Evolutionary conservation across 306 rosid genomes (phyloP).

Genomic region (Begonia loranthoides): DNA sequence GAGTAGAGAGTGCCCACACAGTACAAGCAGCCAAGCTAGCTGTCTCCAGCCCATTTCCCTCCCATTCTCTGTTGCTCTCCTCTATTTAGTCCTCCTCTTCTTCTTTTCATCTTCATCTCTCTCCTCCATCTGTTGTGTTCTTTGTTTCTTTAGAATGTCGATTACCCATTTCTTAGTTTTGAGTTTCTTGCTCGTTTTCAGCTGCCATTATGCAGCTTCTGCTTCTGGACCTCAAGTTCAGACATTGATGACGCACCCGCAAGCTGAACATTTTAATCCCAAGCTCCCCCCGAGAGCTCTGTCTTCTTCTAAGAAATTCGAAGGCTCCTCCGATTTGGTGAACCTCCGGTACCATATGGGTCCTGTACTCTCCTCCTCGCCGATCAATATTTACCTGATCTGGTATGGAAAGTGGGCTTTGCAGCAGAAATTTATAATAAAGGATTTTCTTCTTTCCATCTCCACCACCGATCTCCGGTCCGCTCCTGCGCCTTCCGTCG

Average conservation of each 20-base stretch:
- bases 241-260: slow-evolving; percentile 20
- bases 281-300: slow-evolving; percentile 54
- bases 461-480: slow-evolving; percentile 24
- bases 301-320: slow-evolving; percentile 65
- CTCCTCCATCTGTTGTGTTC: neutral
- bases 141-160: neutral
- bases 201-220: neutral
- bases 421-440: slow-evolving; percentile 41
- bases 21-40: neutral
- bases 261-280: slow-evolving; percentile 35
- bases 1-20: neutral
- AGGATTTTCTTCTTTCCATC: slow-evolving; percentile 59
- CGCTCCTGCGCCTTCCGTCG: slow-evolving; percentile 53
- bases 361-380: slow-evolving; percentile 63
- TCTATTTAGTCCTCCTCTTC: neutral
- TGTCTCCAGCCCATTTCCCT: slow-evolving; percentile 16
- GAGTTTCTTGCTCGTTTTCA: neutral
- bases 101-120: neutral
- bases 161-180: slow-evolving; percentile 1
- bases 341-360: slow-evolving; percentile 91
- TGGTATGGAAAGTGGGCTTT: slow-evolving; percentile 82
- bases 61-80: slow-evolving; percentile 1
- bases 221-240: slow-evolving; percentile 10
- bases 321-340: slow-evolving; percentile 74
- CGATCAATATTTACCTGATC: slow-evolving; percentile 70